phyloP scores from a whole-genome alignment of 306 rosid species.

The Morella rubra region DNA sequence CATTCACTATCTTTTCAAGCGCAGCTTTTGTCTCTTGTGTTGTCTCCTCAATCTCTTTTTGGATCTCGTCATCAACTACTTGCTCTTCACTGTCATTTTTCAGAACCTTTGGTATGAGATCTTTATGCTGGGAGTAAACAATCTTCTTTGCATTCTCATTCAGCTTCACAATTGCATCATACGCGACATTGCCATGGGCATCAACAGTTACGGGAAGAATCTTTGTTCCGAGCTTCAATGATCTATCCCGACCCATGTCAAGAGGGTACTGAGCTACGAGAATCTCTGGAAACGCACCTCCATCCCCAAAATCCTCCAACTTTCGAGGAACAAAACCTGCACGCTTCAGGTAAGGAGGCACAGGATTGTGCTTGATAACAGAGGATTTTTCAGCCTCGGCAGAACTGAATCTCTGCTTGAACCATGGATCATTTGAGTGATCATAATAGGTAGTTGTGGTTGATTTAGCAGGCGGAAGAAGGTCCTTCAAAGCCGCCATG shows the following conservation, averaged over 20 bases:
- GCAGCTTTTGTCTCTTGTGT: slow-evolving; percentile 77
- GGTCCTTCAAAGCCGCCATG: slow-evolving; percentile 74
- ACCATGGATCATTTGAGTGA: slow-evolving; percentile 89
- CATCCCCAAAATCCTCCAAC: slow-evolving; percentile 83
- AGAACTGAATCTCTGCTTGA: slow-evolving; percentile 69
- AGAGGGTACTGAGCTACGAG: slow-evolving; percentile 90
- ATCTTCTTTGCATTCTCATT: slow-evolving; percentile 77
- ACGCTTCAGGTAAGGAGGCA: slow-evolving; percentile 70
- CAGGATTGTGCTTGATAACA: slow-evolving; percentile 47
- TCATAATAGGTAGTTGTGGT: slow-evolving; percentile 62
- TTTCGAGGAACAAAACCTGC: slow-evolving; percentile 80
- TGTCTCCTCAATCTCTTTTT: slow-evolving; percentile 72
- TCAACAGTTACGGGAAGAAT: slow-evolving; percentile 82
- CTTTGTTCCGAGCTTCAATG: slow-evolving; percentile 55
- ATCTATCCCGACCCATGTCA: slow-evolving; percentile 73
- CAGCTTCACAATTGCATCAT: slow-evolving; percentile 85
- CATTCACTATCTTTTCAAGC: slow-evolving; percentile 83
- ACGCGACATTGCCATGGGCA: slow-evolving; percentile 75
- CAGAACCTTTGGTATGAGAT: slow-evolving; percentile 66
- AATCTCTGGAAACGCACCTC: slow-evolving; percentile 91
- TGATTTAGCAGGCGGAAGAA: slow-evolving; percentile 66
- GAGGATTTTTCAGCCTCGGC: slow-evolving; percentile 56
- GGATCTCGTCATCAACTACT: slow-evolving; percentile 51
- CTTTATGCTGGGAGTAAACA: slow-evolving; percentile 76
- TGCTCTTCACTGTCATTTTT: slow-evolving; percentile 49